Percentiles rank a stretch among this genome's conserved stretches.
Conservation (phyloP, 2,329 filamentous ascomycete genomes). For the Berkeleyomyces rouxiae region DNA sequence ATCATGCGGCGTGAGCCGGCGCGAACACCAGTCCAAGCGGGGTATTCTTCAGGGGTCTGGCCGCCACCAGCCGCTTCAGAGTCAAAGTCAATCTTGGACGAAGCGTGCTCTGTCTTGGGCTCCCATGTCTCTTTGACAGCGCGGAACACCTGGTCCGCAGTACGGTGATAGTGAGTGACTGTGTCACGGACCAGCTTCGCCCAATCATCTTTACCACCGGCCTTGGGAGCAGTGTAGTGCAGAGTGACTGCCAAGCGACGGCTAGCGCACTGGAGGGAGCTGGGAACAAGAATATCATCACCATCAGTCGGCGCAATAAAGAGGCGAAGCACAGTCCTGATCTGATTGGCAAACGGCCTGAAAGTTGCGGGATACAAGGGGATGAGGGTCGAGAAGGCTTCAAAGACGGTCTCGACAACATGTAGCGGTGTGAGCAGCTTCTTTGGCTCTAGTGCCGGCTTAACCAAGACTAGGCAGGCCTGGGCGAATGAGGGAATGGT, state of each 20-base stretch:
- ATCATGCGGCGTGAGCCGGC: conserved; percentile 54
- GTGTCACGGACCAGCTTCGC: conserved; percentile 43
- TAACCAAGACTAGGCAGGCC: conserved; percentile 51
- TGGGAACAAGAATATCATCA: conserved; percentile 31
- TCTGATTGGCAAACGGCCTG: conserved; percentile 54
- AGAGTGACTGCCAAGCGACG: conserved; percentile 53
- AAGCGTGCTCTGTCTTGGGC: conserved; percentile 37
- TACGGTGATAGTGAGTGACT: conserved; percentile 49
- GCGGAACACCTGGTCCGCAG: conserved; percentile 62
- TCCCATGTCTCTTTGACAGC: conserved; percentile 71
- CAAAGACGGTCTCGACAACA: conserved; percentile 51
- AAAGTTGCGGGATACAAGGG: conserved; percentile 73
- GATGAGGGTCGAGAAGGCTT: conserved; percentile 54
- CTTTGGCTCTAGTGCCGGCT: conserved; percentile 26
- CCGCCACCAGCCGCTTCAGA: conserved; percentile 32
- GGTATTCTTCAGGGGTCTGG: conserved; percentile 33
- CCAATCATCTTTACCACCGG: conserved; percentile 65
- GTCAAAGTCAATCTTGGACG: conserved; percentile 28
- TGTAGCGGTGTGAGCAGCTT: conserved; percentile 24
- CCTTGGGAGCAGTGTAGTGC: conserved; percentile 68
- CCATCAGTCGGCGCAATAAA: conserved; percentile 49
- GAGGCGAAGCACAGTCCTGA: conserved; percentile 41
- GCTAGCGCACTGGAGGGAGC: conserved; percentile 38
- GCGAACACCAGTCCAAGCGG: conserved; percentile 56
- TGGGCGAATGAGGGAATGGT: conserved; percentile 59